phyloP scores from a whole-genome alignment of 2,329 filamentous ascomycete genomes.

The Alternaria atra region DNA sequence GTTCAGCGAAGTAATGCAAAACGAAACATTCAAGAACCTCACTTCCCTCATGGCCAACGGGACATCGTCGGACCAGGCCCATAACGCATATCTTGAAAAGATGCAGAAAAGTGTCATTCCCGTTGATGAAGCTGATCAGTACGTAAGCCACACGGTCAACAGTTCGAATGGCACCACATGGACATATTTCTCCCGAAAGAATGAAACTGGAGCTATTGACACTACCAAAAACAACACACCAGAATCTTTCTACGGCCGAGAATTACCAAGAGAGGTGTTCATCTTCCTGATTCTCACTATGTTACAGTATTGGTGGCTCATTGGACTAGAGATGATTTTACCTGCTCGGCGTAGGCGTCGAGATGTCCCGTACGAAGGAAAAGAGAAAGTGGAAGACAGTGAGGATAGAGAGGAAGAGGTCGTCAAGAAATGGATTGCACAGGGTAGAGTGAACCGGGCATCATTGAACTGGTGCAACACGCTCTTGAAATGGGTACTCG shows the following conservation, averaged over 20 bases:
- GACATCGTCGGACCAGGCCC: background rate
- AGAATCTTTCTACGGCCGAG: slow-evolving; percentile 16
- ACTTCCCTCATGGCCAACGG: background rate
- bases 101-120: background rate
- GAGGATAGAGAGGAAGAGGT: slow-evolving; percentile 28
- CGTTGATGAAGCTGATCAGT: background rate
- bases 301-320: slow-evolving; percentile 25
- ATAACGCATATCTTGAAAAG: background rate
- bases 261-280: slow-evolving; percentile 13
- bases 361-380: background rate
- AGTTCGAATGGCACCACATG: background rate
- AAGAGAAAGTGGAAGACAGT: slow-evolving; percentile 13
- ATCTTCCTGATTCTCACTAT: slow-evolving; percentile 2
- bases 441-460: slow-evolving; percentile 22
- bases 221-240: background rate
- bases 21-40: slow-evolving; percentile 15
- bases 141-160: background rate
- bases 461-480: slow-evolving; percentile 29
- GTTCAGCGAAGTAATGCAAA: slow-evolving; percentile 6
- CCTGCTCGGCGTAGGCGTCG: slow-evolving; percentile 16
- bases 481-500: slow-evolving; percentile 26
- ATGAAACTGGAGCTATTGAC: background rate
- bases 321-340: slow-evolving; percentile 20
- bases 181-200: background rate
- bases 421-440: slow-evolving; percentile 29